Conservation (phyloP, 176 grass and related monocot genomes). For the Metroxylon sagu region DNA sequence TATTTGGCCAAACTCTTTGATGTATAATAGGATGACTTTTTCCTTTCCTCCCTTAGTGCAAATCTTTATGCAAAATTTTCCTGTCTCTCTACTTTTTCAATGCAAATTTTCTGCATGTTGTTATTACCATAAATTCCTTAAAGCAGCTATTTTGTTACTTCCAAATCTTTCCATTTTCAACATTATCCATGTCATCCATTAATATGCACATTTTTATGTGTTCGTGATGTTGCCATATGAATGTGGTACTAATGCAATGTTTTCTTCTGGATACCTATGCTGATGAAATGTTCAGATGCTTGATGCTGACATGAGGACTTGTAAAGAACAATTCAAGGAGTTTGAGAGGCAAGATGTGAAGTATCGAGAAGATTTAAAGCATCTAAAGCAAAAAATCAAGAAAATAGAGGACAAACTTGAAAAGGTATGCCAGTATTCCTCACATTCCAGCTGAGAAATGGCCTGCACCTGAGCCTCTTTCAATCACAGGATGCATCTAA, state of each 20-base stretch:
- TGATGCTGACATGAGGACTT: constrained; percentile 69
- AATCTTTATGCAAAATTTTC: no score
- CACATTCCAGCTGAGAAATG: background rate
- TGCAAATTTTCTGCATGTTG: no score
- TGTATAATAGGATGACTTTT: background rate
- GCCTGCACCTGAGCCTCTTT: background rate
- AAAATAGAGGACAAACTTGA: constrained; percentile 75
- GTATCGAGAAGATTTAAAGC: constrained; percentile 78
- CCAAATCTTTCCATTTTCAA: no score
- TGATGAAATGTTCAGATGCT: constrained; percentile 39
- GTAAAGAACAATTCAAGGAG: constrained; percentile 91
- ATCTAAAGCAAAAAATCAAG: constrained; percentile 84
- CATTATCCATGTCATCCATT: background rate
- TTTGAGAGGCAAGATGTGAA: constrained; percentile 87
- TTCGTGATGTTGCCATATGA: background rate
- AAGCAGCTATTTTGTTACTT: no score
- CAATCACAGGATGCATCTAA: constrained; percentile 54
- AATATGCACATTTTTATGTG: background rate
- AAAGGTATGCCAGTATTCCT: constrained; percentile 43
- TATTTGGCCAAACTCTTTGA: background rate
- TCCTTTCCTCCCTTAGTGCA: background rate
- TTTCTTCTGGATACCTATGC: constrained; percentile 3
- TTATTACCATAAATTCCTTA: no score
- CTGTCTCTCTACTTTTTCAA: no score
- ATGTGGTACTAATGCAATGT: background rate